These are phyloP conservation scores for Actinomortierella ambigua DNA, from an alignment of 371 early-diverging fungal genomes.

Conservation along the genomic window DNA sequence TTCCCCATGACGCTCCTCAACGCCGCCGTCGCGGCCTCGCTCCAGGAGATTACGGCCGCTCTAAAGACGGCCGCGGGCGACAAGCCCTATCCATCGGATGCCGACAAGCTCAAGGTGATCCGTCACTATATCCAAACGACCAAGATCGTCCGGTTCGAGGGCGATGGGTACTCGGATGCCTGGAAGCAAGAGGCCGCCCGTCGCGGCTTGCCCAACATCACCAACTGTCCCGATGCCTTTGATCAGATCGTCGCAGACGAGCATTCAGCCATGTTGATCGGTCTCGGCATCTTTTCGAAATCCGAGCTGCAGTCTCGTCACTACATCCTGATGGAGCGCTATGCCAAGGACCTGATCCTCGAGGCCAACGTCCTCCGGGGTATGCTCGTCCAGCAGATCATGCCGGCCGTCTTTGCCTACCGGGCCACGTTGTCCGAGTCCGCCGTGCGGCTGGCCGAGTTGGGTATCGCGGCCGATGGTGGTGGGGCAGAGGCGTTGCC, in stretches of 20 bases:
- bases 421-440: slow-evolving; percentile 84
- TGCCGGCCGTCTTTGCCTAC: slow-evolving; percentile 89
- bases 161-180: slow-evolving; percentile 88
- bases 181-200: slow-evolving; percentile 77
- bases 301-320: slow-evolving; percentile 89
- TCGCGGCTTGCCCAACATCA: slow-evolving; percentile 93
- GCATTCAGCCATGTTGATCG: slow-evolving; percentile 76
- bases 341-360: slow-evolving; percentile 91
- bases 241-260: slow-evolving; percentile 67
- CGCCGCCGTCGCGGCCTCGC: slow-evolving; percentile 85
- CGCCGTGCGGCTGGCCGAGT: slow-evolving; percentile 5
- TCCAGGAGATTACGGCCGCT: slow-evolving; percentile 72
- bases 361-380: slow-evolving; percentile 88
- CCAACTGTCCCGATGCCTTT: slow-evolving; percentile 86
- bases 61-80: slow-evolving; percentile 74
- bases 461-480: slow-evolving; percentile 53
- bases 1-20: slow-evolving; percentile 93
- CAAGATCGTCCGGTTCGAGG: slow-evolving; percentile 93
- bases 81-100: slow-evolving; percentile 73
- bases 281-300: slow-evolving; percentile 81
- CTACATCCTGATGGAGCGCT: slow-evolving; percentile 92
- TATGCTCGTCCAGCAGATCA: slow-evolving; percentile 80
- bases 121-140: slow-evolving; percentile 77
- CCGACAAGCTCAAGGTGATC: slow-evolving; percentile 87
- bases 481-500: slow-evolving; percentile 52